Evolutionary conservation across 768 basidiomycete species (phyloP), one percentile per base, ranked within the genome.

Genomic region (Pleurotus tuoliensis): DNA sequence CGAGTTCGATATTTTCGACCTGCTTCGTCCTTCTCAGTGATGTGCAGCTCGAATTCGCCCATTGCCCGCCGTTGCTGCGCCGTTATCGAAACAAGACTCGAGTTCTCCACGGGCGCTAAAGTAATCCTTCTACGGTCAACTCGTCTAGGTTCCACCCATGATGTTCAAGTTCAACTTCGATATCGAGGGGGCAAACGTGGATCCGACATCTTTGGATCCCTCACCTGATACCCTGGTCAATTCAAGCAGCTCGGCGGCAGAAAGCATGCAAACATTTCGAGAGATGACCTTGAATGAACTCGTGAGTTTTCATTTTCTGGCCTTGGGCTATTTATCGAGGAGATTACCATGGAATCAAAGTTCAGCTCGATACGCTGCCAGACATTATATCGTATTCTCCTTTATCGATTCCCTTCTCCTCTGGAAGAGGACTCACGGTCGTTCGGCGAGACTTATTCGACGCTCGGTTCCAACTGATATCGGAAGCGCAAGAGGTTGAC

Each of bases 401-500:
- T 2, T 62, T 94, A 12, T 64, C 69, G 3, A 69, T 89, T 3
- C 80, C 83, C 2, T 70, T 82, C 4, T 61, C 70, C 0, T 70
- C 70, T 18, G 69, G 65, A 12, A 55, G 64, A 3, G 63, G 66
- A 41, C 57, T 79, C 8, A 68, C 74, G 0, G 73, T 98, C 24
- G 73, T 84, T 3, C 84, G 94, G 12, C 80, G 96, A 57, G 96
- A 98, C 70, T 76, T 98, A 4, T 98, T 93, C 65, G 96, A 99
- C 70, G 95, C 91, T 0, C 84, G 94, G n/a, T 97, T 96, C 69
- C 95, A 98, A 67, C 73, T 97, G 24, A 90, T 94, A 43, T 80
- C 88, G 2, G 81, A 85, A 56, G 72, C 69, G 27, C 71, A 69
- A 5, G 71, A 64, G 16, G 62, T 61, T 15, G 64, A 65, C 3